phyloP scores from a whole-genome alignment of 306 rosid genomes.

The Vicia faba region DNA sequence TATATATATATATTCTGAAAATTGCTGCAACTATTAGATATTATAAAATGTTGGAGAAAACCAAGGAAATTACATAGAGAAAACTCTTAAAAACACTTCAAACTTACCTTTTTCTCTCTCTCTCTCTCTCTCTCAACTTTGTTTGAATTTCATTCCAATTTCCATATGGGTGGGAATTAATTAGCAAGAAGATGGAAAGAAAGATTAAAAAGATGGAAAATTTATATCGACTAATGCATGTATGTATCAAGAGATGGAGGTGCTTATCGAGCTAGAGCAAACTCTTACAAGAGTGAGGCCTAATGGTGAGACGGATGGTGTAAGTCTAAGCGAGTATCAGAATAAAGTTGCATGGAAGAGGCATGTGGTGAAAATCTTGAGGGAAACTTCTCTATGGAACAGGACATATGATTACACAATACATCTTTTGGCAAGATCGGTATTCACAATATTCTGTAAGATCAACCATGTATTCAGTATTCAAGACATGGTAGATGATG shows the following conservation, averaged over 20 bases:
- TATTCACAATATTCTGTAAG: constrained; percentile 73
- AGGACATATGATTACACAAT: constrained; percentile 79
- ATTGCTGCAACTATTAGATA: no score
- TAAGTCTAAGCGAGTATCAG: constrained; percentile 65
- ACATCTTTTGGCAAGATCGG: constrained; percentile 75
- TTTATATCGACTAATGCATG: constrained; percentile 71
- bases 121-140: constrained; percentile 49
- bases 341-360: constrained; percentile 79
- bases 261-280: constrained; percentile 81
- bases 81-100: no score
- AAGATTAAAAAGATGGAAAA: constrained; percentile 84
- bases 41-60: no score
- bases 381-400: constrained; percentile 84
- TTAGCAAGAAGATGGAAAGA: constrained; percentile 79
- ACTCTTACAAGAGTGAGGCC: constrained; percentile 68
- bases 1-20: no score
- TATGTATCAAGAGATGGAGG: constrained; percentile 88
- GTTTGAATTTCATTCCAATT: constrained; percentile 32
- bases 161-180: constrained; percentile 76
- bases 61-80: no score
- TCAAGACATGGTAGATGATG: constrained; percentile 52
- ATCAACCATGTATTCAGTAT: constrained; percentile 80
- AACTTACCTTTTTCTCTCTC: no score
- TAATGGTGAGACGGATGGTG: constrained; percentile 49
- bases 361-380: constrained; percentile 71